Percentiles rank a stretch among this genome's conserved stretches.
These are phyloP conservation scores for Saccharomycopsis babjevae DNA, from an alignment of 805 yeast genomes.

Conservation along the genomic window DNA sequence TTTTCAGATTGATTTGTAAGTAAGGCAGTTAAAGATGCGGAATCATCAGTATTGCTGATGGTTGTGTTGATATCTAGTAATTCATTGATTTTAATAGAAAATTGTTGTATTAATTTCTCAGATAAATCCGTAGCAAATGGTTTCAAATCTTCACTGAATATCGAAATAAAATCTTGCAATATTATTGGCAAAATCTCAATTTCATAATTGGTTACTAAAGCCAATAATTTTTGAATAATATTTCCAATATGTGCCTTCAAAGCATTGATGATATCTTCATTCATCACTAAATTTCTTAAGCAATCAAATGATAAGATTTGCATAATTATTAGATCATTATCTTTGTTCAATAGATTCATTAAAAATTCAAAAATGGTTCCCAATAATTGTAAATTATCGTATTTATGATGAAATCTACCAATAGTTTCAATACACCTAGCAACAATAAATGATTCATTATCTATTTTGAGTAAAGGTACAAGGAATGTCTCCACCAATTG, in stretches of 20 bases:
- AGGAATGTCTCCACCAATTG: constrained; percentile 49
- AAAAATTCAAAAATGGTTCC: constrained; percentile 33
- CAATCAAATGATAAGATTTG: constrained; percentile 85
- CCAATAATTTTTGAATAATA: constrained; percentile 70
- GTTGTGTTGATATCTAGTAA: constrained; percentile 37
- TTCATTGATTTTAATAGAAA: constrained; percentile 45
- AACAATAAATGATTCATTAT: constrained; percentile 51
- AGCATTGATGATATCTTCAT: constrained; percentile 58
- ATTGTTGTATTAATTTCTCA: constrained; percentile 50
- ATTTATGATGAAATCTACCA: constrained; percentile 28
- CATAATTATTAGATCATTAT: constrained; percentile 51
- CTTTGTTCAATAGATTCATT: constrained; percentile 18
- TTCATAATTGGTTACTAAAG: constrained; percentile 71
- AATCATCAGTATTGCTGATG: constrained; percentile 5
- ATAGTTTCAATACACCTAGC: constrained; percentile 63
- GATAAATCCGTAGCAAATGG: constrained; percentile 75
- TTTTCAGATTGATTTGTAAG: constrained; percentile 45
- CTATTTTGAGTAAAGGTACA: constrained; percentile 48
- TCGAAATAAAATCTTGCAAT: constrained; percentile 92
- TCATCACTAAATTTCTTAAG: constrained; percentile 65
- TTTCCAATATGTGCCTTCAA: constrained; percentile 65
- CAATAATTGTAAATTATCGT: constrained; percentile 29
- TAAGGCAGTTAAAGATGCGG: constrained; percentile 25
- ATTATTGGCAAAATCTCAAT: constrained; percentile 78
- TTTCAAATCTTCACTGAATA: constrained; percentile 74